These are phyloP conservation scores for Raffaelea arxii DNA, from an alignment of 2,329 filamentous ascomycete genomes.

Conservation along the genomic window DNA sequence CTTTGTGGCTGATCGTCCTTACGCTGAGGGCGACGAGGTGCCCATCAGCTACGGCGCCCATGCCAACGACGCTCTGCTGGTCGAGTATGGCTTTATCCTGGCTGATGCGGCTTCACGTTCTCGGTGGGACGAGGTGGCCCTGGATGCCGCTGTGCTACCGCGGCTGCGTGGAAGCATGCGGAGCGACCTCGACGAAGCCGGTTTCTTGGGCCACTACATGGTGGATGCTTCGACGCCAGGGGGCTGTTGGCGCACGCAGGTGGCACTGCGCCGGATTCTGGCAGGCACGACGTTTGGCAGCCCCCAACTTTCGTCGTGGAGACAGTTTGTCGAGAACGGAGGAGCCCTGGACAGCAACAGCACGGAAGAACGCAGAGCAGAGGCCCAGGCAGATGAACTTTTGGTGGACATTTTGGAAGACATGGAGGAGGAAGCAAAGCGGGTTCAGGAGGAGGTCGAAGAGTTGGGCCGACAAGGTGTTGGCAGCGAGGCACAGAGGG, in stretches of 20 bases:
- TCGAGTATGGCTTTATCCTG: constrained; percentile 51
- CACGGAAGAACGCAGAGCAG: background rate
- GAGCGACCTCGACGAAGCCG: constrained; percentile 11
- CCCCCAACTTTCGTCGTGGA: constrained; percentile 9
- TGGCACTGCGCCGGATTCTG: constrained; percentile 14
- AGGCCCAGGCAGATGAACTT: constrained; percentile 5
- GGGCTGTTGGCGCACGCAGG: constrained; percentile 16
- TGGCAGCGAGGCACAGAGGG: constrained; percentile 9
- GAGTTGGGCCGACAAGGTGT: background rate
- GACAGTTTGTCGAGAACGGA: constrained; percentile 7
- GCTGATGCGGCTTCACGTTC: background rate
- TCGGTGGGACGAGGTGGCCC: constrained; percentile 35
- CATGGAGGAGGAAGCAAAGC: constrained; percentile 8
- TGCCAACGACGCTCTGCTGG: constrained; percentile 62
- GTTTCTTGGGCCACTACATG: constrained; percentile 16
- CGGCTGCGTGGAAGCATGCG: constrained; percentile 4
- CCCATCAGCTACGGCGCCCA: constrained; percentile 61
- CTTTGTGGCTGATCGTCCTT: constrained; percentile 39
- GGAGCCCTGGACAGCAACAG: constrained; percentile 1
- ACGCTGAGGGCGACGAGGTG: constrained; percentile 53
- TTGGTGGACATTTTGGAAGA: constrained; percentile 8
- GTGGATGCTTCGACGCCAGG: constrained; percentile 15
- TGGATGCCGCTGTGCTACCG: constrained; percentile 35
- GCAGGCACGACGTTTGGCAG: constrained; percentile 1
- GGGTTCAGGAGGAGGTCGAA: constrained; percentile 3